Evolutionary conservation across 495 filamentous ascomycete genomes (phyloP).

Genomic region (Penicillium macrosclerotiorum): DNA sequence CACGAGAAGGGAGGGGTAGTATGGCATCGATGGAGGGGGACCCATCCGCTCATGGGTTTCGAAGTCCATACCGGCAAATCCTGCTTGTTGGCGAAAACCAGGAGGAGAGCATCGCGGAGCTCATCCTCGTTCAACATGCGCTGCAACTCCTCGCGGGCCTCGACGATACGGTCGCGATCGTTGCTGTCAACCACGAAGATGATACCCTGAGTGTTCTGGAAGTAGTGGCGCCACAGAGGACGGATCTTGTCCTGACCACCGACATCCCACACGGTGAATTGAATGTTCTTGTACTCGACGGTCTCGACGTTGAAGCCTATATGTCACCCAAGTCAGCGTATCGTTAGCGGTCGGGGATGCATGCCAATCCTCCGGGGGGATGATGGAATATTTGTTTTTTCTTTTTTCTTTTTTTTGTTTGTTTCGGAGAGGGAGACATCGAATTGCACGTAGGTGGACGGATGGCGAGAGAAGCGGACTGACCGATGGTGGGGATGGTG

Average conservation of each 20-base stretch:
- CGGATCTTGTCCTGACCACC: conserved; percentile 99
- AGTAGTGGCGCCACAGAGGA: conserved; percentile 99
- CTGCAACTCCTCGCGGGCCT: conserved; percentile 98
- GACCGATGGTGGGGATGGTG: conserved; percentile 99
- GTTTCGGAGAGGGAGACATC: no score
- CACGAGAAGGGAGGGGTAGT: no score
- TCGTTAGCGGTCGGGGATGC: conserved; percentile 1
- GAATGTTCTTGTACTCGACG: conserved; percentile 99
- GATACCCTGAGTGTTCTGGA: conserved; percentile 99
- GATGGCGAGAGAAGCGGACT: conserved; percentile 38
- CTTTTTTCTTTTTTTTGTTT: no score
- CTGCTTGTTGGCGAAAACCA: conserved; percentile 99
- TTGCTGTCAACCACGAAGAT: conserved; percentile 99
- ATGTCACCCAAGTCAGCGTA: conserved; percentile 8
- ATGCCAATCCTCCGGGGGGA: no score
- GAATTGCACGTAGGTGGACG: no score
- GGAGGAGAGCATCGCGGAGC: conserved; percentile 90
- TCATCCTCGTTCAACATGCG: conserved; percentile 99
- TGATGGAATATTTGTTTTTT: no score
- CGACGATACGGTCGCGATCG: conserved; percentile 98
- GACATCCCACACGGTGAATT: conserved; percentile 99
- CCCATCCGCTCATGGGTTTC: no score
- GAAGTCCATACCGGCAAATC: conserved; percentile 85
- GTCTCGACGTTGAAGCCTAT: conserved; percentile 99
- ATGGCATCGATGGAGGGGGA: no score